Base-by-base conservation (phyloP, 345 rosid species). In the Ceriops zippeliana region DNA sequence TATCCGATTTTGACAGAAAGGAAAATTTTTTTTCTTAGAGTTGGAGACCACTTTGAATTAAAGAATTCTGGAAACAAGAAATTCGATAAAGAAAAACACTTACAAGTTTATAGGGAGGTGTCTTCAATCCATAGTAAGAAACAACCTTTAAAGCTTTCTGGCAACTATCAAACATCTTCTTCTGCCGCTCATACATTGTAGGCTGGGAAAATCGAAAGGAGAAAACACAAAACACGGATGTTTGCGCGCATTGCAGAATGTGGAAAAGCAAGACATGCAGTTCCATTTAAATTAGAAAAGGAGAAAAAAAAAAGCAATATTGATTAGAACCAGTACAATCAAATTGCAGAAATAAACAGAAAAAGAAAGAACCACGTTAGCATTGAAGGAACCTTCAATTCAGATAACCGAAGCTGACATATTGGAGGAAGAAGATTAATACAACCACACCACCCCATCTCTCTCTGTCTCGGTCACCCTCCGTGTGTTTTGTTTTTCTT, bases 41-140 rank as follows among this genome's bases (percentile, higher is more conserved):
- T 54, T 21, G 4, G 31, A 22, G 35, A 61, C 34, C 42, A 47
- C 17, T n/a, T 38, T 42, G 49, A 32, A 13, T 26, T 31, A 20
- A 34, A 20, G 9, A 20, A 54, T 26, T 27, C 22, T 62, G 32
- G 35, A 1, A 16, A 28, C 17, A 62, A 56, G 7, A n/a, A 24
- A 20, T 1, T 28, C n/a, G 24, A 47, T 37, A 42, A 22, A 59
- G 62, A 46, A 7, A 19, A 61, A n/a, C 7, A 75, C 90, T 78
- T 75, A 93, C 98, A 59, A 91, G 92, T 58, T 88, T 66, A 82
- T 93, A 91, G 46, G 98, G 98, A 74, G 97, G 96, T 37, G 82
- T 77, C 91, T 84, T 89, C 76, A 93, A 72, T 59, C 92, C 92
- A 68, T 87, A 79, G 83, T 84, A 91, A 79, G 98, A 91, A 35